phyloP scores from a whole-genome alignment of 129 eudicot genomes.

The Chrysanthemum seticuspe region DNA sequence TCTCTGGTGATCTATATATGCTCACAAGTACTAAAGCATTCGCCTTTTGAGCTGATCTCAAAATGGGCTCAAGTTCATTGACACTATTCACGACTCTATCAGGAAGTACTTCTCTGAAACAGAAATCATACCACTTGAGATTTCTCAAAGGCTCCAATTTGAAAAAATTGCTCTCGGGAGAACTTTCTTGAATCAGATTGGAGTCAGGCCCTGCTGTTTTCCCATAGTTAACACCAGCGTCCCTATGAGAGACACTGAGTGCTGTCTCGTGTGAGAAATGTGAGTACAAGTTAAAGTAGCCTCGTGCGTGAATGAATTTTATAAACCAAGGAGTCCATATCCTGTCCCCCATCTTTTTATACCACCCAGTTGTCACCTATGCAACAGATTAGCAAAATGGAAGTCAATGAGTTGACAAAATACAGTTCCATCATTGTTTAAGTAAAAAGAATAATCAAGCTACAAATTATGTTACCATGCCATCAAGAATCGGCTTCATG shows the following conservation, averaged over 20 bases:
- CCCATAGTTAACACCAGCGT: slow-evolving; percentile 90
- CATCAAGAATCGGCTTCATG: slow-evolving; percentile 78
- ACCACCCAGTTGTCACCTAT: slow-evolving; percentile 96
- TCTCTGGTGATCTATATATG: slow-evolving; percentile 44
- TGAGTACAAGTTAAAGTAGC: slow-evolving; percentile 82
- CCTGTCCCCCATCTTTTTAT: slow-evolving; percentile 82
- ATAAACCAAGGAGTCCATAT: slow-evolving; percentile 99
- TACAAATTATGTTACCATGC: slow-evolving; percentile 63
- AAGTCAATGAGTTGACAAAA: background rate
- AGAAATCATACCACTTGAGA: slow-evolving; percentile 92
- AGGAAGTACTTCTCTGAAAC: slow-evolving; percentile 68
- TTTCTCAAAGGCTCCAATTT: slow-evolving; percentile 57
- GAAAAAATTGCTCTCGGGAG: slow-evolving; percentile 33
- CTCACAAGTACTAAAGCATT: slow-evolving; percentile 58
- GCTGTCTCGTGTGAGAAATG: slow-evolving; percentile 73
- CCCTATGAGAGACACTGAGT: slow-evolving; percentile 86
- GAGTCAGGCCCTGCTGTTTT: slow-evolving; percentile 97
- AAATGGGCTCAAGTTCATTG: slow-evolving; percentile 46
- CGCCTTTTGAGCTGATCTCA: slow-evolving; percentile 46
- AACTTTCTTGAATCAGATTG: slow-evolving; percentile 50
- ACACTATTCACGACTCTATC: slow-evolving; percentile 52
- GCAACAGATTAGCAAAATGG: slow-evolving; percentile 4
- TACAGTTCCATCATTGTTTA: background rate
- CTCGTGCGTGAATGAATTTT: slow-evolving; percentile 74
- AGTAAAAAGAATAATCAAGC: background rate